These are phyloP conservation scores for Podila verticillata DNA, from an alignment of 192 early-diverging fungal genomes.

Conservation along the genomic window DNA sequence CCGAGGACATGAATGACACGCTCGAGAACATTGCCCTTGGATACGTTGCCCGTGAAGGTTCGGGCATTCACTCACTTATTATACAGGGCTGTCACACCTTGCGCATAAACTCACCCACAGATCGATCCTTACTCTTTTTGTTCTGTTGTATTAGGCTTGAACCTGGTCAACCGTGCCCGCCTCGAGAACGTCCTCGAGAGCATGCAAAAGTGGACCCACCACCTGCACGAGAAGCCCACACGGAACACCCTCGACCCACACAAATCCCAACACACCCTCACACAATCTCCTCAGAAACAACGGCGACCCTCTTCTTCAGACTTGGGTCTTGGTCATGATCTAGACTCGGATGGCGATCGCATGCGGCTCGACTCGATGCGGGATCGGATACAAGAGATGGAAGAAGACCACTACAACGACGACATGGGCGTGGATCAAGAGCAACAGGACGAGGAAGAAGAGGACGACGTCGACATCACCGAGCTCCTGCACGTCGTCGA, in stretches of 20 bases:
- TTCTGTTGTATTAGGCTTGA: slow-evolving; percentile 7
- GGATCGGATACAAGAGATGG: slow-evolving; percentile 60
- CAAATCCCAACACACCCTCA: slow-evolving; percentile 12
- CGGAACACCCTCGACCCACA: slow-evolving; percentile 45
- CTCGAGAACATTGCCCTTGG: slow-evolving; percentile 76
- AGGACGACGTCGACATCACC: slow-evolving; percentile 61
- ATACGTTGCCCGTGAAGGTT: slow-evolving; percentile 81
- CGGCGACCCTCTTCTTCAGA: slow-evolving; percentile 4
- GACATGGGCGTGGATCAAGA: slow-evolving; percentile 6
- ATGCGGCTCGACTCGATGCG: slow-evolving; percentile 56
- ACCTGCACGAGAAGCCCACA: slow-evolving; percentile 40
- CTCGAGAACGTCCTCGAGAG: slow-evolving; percentile 41
- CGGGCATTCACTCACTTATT: too few relatives aligned
- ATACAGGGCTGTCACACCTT: too few relatives aligned
- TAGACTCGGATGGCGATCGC: slow-evolving; percentile 11
- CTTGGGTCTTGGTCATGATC: slow-evolving; percentile 15
- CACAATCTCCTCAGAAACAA: slow-evolving; percentile 5
- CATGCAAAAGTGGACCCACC: slow-evolving; percentile 51
- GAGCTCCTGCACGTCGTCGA: slow-evolving; percentile 73
- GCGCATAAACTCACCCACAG: background rate
- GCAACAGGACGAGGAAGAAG: slow-evolving; percentile 37
- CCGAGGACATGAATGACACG: slow-evolving; percentile 60
- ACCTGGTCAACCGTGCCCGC: slow-evolving; percentile 26
- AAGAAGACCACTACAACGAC: slow-evolving; percentile 41
- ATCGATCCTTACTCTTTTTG: background rate